Evolutionary conservation across 768 basidiomycete species (phyloP), one percentile per base, ranked within the genome.

Genomic region (Amanita fuliginea): DNA sequence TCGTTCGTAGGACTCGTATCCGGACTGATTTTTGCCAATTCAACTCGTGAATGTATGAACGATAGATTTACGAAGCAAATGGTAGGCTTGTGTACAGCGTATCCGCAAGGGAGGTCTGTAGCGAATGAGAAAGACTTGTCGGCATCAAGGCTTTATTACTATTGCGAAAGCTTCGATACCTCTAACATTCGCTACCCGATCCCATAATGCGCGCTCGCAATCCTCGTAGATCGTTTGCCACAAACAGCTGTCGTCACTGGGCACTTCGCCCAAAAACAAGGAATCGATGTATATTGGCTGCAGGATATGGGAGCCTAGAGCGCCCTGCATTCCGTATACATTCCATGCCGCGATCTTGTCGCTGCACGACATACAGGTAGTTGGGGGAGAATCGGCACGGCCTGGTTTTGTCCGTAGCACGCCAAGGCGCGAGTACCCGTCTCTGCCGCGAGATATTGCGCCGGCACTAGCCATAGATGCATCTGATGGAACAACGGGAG

Each of bases 341-440:
- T 74, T 80, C 92, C 93, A 98, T 4, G 76, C 67, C 0, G 91
- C 90, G 36, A 98, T 83, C 65, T 98, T 98, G 62, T 98, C 94
- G 55, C 86, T 90, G 65, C 94, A 98, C 0, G 92, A 90, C 83
- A 96, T 88, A 58, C 77, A 89, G 0, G 77, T 61, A 1, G 94
- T 90, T 0, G 81, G 80, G 0, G 82, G 82, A 0, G 92, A 84
- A 60, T 98, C 94, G 0, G 89, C 86, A 46, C 94, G 80, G 2
- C 92, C 95, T 4, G 94, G 94, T 60, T 97, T 98, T 0, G 95
- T 96, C 28, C 94, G 86, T 40, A 97, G 66, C 7, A 85, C 81
- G 4, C 89, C 86, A 18, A 80, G 66, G 14, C 81, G 69, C 4
- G 76, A 57, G 62, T 95, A 97, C 46, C 87, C 81, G 57, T 87